Base-by-base conservation (phyloP, 305 asterid species). In the Fraxinus nigra region DNA sequence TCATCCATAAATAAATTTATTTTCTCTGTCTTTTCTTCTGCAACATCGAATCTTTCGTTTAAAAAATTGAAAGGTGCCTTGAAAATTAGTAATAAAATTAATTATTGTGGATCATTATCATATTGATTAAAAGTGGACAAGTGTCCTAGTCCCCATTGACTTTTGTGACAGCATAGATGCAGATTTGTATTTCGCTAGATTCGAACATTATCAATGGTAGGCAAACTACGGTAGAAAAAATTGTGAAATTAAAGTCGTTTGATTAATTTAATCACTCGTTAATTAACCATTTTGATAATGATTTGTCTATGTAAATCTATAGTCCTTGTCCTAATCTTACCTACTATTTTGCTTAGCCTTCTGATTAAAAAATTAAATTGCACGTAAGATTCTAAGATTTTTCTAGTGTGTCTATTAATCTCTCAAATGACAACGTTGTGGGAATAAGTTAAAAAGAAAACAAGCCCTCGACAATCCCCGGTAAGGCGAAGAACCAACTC, bases 11-110 rank as follows among this genome's bases (percentile, higher is more conserved):
- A 76, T 79, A 48, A 67, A 77, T 76, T 76, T 28, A 37, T 46
- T 10, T 46, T 75, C 10, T 82, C 83, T 89, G 89, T 87, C 89
- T 82, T 84, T 77, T 78, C 8, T 80, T 38, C 85, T 51, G 86
- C 83, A 83, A 82, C 85, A 83, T 65, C 88, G 91, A 89, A 89
- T 86, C 90, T 87, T 81, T 78, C 76, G 78, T 46, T 87, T 81
- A 74, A 79, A 84, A 63, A 84, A 81, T 61, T 63, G 70, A 83
- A 76, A 82, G 46, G 83, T 75, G 14, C 43, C 51, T 54, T 54
- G 35, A 78, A 61, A n/a, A 83, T 24, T 61, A 83, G 16, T 63
- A 24, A 61, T 20, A 59, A 61, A 59, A 76, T 46, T 54, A 22
- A 80, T 18, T 56, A 7, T 56, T 56, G 11, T 74, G 78, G 56